Conservation (phyloP, 345 rosid genomes). For the Citrus mangshanensis region DNA sequence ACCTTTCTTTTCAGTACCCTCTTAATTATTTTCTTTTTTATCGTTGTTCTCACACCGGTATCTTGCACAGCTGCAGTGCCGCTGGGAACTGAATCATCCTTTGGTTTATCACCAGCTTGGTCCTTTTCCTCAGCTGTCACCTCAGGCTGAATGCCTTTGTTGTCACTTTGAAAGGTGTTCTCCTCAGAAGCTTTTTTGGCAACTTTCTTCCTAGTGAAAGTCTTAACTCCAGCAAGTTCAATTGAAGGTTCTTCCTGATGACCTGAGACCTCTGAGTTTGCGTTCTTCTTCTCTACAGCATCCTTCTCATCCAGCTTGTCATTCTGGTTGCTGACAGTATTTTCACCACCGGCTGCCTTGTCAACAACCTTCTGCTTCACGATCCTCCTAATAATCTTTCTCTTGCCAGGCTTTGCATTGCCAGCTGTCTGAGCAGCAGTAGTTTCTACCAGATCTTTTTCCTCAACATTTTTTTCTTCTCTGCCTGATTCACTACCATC, state of each 20-base stretch:
- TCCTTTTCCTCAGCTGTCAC: conserved; percentile 41
- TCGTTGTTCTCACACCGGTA: conserved; percentile 45
- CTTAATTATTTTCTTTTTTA: conserved; percentile 74
- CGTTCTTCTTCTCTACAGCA: conserved; percentile 38
- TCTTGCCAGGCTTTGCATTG: conserved; percentile 55
- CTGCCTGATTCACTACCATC: conserved; percentile 27
- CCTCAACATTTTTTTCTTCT: conserved; percentile 34
- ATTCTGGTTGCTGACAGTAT: conserved; percentile 34
- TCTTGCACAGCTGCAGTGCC: conserved; percentile 34
- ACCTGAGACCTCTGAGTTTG: conserved; percentile 34
- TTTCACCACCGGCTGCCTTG: conserved; percentile 43
- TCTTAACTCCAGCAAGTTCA: conserved; percentile 40
- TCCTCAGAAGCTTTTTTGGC: conserved; percentile 43
- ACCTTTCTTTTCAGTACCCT: conserved; percentile 81
- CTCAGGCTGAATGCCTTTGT: conserved; percentile 33
- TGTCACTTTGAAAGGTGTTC: conserved; percentile 33
- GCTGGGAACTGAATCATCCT: conserved; percentile 41
- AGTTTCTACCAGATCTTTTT: conserved; percentile 38
- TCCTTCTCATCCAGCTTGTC: conserved; percentile 39
- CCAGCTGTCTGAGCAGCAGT: conserved; percentile 37
- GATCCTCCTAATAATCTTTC: conserved; percentile 74
- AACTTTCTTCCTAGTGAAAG: conserved; percentile 49
- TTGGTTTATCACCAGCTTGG: conserved; percentile 39
- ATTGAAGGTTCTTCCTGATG: conserved; percentile 41
- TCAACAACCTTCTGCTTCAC: conserved; percentile 54